These are phyloP conservation scores for Aurantiochytrium sp. DNA, from an alignment of 108 stramenopile species.

Conservation along the genomic window DNA sequence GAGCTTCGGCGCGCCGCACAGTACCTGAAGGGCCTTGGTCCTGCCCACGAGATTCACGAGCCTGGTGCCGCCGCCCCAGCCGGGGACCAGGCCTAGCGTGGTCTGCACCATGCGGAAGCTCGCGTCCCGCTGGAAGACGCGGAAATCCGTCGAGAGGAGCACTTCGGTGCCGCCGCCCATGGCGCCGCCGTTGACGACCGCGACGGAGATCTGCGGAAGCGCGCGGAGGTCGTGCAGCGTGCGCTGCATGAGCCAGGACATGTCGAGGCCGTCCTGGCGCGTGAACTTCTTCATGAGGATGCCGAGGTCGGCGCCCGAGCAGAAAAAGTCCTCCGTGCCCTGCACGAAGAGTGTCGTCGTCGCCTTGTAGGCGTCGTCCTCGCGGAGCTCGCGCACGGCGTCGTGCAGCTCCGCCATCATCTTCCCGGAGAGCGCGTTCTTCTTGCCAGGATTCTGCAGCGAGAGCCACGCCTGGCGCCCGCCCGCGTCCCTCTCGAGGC, in stretches of 20 bases:
- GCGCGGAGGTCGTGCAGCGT: conserved; percentile 4
- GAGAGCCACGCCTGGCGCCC: background rate
- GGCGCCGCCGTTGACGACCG: conserved; percentile 3
- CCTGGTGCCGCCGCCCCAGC: conserved; percentile 18
- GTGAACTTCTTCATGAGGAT: background rate
- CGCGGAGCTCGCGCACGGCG: background rate
- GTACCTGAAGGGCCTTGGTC: background rate
- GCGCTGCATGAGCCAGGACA: conserved; percentile 22
- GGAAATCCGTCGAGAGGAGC: background rate
- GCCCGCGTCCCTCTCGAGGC: background rate
- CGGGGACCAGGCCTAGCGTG: background rate
- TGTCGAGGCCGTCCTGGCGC: conserved; percentile 12
- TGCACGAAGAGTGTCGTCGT: conserved; percentile 1
- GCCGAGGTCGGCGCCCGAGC: conserved; percentile 23
- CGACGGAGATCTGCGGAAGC: background rate
- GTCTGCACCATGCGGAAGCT: conserved; percentile 26
- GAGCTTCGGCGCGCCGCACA: conserved; percentile 27
- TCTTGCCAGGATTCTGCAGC: background rate
- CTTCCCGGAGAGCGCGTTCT: conserved; percentile 22
- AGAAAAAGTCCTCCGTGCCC: background rate
- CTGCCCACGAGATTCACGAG: background rate
- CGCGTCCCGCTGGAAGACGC: background rate
- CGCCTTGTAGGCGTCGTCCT: background rate
- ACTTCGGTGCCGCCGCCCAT: conserved; percentile 13
- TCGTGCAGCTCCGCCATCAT: conserved; percentile 32